A percentile compares a stretch with the other conserved stretches of the same genome.
phyloP scores from a whole-genome alignment of 768 basidiomycete genomes.

The Phanerodontia chrysosporium region DNA sequence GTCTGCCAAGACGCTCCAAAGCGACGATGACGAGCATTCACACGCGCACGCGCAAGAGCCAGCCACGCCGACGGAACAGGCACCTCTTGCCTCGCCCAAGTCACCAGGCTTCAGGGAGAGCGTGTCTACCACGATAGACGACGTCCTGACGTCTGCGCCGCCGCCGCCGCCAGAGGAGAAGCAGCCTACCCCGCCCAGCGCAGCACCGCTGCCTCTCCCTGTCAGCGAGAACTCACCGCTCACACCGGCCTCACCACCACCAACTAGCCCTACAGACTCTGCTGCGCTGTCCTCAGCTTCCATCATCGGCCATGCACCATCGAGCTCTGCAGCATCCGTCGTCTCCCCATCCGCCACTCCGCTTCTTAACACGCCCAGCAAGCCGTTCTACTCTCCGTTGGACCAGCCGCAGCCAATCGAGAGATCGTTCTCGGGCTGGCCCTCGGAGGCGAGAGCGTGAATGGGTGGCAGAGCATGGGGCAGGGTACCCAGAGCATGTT shows the following conservation, averaged over 20 bases:
- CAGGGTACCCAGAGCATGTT: constrained; percentile 20
- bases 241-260: constrained; percentile 21
- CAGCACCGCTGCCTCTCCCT: constrained; percentile 7
- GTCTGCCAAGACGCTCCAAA: constrained; percentile 27
- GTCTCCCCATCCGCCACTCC: constrained; percentile 13
- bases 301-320: constrained; percentile 14
- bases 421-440: constrained; percentile 42
- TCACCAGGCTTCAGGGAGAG: constrained; percentile 23
- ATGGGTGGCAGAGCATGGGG: constrained; percentile 44
- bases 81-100: constrained; percentile 1
- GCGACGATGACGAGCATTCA: constrained; percentile 26
- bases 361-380: constrained; percentile 5
- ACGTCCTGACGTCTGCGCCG: neutral
- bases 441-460: constrained; percentile 41
- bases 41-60: constrained; percentile 15
- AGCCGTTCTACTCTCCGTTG: constrained; percentile 24
- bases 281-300: constrained; percentile 21
- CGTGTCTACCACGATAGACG: constrained; percentile 15
- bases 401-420: constrained; percentile 26
- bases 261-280: constrained; percentile 34
- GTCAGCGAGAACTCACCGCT: constrained; percentile 8
- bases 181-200: constrained; percentile 13
- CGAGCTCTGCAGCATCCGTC: constrained; percentile 13
- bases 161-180: neutral
- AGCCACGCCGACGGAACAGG: constrained; percentile 11